Conservation (phyloP, 1,139 yeast genomes). For the Yamadazyma siamensis region DNA sequence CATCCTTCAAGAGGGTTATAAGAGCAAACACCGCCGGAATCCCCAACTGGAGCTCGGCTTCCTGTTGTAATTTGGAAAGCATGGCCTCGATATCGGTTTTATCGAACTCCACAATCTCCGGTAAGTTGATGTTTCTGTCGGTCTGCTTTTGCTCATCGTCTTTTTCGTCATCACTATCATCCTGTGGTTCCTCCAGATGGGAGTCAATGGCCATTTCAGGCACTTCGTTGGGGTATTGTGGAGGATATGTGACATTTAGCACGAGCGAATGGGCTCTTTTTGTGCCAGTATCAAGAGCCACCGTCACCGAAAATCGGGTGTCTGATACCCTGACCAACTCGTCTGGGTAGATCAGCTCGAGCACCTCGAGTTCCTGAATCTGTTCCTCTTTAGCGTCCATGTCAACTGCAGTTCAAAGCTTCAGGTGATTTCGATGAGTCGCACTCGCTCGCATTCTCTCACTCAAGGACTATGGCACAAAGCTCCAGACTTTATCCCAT, state of each 20-base stretch:
- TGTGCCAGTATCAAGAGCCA: constrained; percentile 57
- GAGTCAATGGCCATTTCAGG: constrained; percentile 46
- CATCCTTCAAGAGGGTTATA: constrained; percentile 73
- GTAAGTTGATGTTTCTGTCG: constrained; percentile 45
- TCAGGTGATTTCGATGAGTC: background rate
- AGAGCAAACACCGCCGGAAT: constrained; percentile 85
- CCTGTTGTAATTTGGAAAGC: constrained; percentile 43
- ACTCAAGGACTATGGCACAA: background rate
- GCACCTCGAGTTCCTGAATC: constrained; percentile 73
- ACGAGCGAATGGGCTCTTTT: constrained; percentile 50
- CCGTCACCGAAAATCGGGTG: constrained; percentile 43
- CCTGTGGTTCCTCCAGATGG: constrained; percentile 24
- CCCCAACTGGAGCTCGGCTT: constrained; percentile 77
- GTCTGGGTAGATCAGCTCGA: constrained; percentile 90
- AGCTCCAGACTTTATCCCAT: constrained; percentile 17
- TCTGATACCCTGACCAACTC: constrained; percentile 53
- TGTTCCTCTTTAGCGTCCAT: constrained; percentile 81
- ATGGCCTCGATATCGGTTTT: constrained; percentile 43
- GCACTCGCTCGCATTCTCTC: no score
- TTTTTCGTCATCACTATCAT: constrained; percentile 38
- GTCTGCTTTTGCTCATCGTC: constrained; percentile 41
- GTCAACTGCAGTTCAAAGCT: background rate
- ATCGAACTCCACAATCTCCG: constrained; percentile 55
- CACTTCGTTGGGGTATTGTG: constrained; percentile 64
- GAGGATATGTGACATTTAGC: constrained; percentile 64